Evolutionary conservation across 2,329 filamentous ascomycete genomes (phyloP).

Genomic region (Nemania sp.): DNA sequence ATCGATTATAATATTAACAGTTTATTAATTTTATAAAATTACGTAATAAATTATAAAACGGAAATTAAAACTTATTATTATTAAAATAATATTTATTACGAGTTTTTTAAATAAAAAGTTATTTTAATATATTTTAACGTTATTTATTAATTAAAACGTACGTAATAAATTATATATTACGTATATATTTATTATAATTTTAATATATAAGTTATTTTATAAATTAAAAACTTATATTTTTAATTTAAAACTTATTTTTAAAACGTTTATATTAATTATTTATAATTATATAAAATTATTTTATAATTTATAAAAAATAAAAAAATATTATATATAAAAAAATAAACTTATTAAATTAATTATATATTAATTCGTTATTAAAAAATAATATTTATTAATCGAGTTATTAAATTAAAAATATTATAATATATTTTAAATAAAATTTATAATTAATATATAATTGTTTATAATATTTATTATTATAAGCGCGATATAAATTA

Average conservation of each 20-base stretch:
- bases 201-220: background rate
- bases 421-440: background rate
- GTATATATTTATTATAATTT: slow-evolving; percentile 4
- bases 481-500: too few species aligned
- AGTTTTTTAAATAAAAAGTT: background rate
- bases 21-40: slow-evolving; percentile 5
- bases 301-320: too few species aligned
- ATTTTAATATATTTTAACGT: background rate
- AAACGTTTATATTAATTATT: background rate
- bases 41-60: background rate
- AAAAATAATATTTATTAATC: background rate
- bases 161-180: background rate
- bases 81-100: background rate
- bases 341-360: background rate
- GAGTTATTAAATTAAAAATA: background rate
- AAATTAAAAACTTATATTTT: background rate
- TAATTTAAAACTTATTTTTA: slow-evolving; percentile 6
- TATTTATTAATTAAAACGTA: background rate
- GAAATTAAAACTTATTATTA: background rate
- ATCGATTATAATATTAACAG: slow-evolving; percentile 15
- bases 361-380: background rate
- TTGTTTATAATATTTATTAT: background rate
- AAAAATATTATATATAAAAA: background rate
- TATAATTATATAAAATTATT: slow-evolving; percentile 9
- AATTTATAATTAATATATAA: slow-evolving; percentile 1